Evolutionary conservation across 176 grass and related monocot species (phyloP), one percentile per base, ranked within the genome.

Genomic region (Juncus effusus): DNA sequence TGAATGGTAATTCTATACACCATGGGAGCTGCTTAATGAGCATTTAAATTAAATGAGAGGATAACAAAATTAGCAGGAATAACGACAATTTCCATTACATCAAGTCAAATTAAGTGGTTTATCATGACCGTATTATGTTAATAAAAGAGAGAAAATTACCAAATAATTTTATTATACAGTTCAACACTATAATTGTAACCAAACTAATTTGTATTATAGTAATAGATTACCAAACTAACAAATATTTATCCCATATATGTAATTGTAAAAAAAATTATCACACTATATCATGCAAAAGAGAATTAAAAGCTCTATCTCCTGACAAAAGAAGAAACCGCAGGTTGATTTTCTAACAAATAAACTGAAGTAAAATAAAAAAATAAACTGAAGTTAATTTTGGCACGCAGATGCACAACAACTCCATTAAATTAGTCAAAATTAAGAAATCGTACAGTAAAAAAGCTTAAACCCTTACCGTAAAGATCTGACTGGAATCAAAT

Each of bases 381-480:
- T 56, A 56, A 45, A 45, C 7, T 7, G 7, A 12, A 56, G 13
- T 56, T 3, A 15, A 12, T 4, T 56, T 7, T 4, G 13, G 3
- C 54, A 56, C 6, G 9, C 6, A n/a, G 5, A 3, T 4, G 54
- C 54, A 13, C 10, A 57, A 57, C 0, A 11, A 1, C 10, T 13
- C 4, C 13, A 57, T 57, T 16, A 13, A 57, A 13, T 57, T 56
- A 56, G 3, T 13, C 4, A 35, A 4, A 38, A 8, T 54, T 39
- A 39, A 56, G 7, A 42, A 58, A 58, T 42, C 16, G 40, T 56
- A 42, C 49, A 1, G 42, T 3, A 58, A 44, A 9, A 42, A 16
- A 70, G 38, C 67, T 42, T 58, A 71, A 71, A 59, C 36, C 54
- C 67, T 56, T 71, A 71, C 67, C 38, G 38, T 57, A 51, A 57